Base-by-base conservation (phyloP, 2,329 filamentous ascomycete species). In the Phialophora verrucosa region DNA sequence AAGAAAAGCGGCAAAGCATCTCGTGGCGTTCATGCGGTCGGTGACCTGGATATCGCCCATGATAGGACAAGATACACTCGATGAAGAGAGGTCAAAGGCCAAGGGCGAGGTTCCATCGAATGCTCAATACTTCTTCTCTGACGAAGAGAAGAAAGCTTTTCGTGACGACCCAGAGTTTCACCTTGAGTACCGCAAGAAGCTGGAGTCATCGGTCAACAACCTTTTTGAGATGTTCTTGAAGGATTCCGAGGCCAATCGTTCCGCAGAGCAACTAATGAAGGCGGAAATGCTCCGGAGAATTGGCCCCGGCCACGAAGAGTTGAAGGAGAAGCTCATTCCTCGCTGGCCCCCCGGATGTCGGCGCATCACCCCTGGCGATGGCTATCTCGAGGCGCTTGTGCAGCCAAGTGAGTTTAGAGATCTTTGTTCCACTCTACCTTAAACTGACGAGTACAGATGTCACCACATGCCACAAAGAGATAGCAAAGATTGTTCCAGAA, bases 291-390 rank as follows among this genome's bases (percentile, higher is more conserved):
- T 77, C 59, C 73, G 77, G 27, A 74, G 79, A 57, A 78, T 82
- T 42, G 78, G 79, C 7, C 77, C 77, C 11, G 78, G 77, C 38
- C 73, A 81, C 68, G 77, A 81, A 63, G 73, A 79, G 67, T 73
- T 82, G 35, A 80, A 80, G 73, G 73, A 78, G 57, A 76, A 76
- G 25, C 54, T 71, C 27, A 68, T 70, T 27, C 74, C 74, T 0
- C 63, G 67, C 8, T 74, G 68, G 57, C 51, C 64, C 14, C 65
- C 73, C 6, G 82, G 82, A 1, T 85, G 83, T 64, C 75, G 82
- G 14, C 76, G 83, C 1, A 70, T 83, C n/a, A 84, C 83, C 0
- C 83, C 83, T 2, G 83, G 83, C 0, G 80, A 81, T n/a, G 82
- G 83, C 0, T 85, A 83, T 70, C 78, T 85, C 11, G 81, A 85